A percentile compares a stretch with the other conserved stretches of the same genome.
These are phyloP conservation scores for Sporothrix pseudoabietina DNA, from an alignment of 2,329 filamentous ascomycete genomes.

Conservation along the genomic window DNA sequence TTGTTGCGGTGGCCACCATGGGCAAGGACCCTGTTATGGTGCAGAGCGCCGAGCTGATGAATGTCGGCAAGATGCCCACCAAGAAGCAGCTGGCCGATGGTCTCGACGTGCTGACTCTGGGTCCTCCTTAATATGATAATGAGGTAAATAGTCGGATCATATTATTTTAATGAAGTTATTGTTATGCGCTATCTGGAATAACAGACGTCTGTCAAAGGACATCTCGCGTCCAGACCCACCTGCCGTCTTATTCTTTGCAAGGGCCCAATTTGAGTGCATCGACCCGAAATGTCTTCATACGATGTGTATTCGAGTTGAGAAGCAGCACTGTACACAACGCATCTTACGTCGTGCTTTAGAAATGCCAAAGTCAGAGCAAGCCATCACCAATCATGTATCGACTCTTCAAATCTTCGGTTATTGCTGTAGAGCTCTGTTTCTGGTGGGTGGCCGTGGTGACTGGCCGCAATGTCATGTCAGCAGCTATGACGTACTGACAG, in stretches of 20 bases:
- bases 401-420: too few species aligned
- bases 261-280: background rate
- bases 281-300: too few species aligned
- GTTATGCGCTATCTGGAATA: too few species aligned
- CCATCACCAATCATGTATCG: background rate
- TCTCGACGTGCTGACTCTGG: conserved; percentile 52
- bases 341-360: too few species aligned
- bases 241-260: background rate
- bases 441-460: background rate
- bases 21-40: conserved; percentile 83
- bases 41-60: conserved; percentile 84
- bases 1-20: conserved; percentile 91
- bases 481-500: background rate
- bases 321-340: too few species aligned
- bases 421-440: background rate
- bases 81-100: conserved; percentile 76
- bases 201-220: too few species aligned
- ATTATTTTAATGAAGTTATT: background rate
- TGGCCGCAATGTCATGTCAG: background rate
- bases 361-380: too few species aligned
- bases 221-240: background rate
- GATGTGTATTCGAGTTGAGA: too few species aligned
- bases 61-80: conserved; percentile 74
- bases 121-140: conserved; percentile 37
- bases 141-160: background rate